Percentiles rank a stretch among this genome's conserved stretches.
These are phyloP conservation scores for Peronospora tabacina DNA, from an alignment of 352 stramenopile species.

Conservation along the genomic window DNA sequence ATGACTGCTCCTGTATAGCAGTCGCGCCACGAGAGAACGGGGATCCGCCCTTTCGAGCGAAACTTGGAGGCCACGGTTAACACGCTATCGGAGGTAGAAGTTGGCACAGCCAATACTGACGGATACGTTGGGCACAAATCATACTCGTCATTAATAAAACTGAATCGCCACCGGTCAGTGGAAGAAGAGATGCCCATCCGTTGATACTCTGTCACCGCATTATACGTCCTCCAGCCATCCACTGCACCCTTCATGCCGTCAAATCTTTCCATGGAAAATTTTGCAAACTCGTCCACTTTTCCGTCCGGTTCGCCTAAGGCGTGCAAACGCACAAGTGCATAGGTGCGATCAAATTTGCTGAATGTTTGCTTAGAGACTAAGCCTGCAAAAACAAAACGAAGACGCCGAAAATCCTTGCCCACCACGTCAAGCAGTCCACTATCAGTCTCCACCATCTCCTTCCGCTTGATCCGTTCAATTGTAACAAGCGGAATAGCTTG, in stretches of 20 bases:
- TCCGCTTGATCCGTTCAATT: constrained; percentile 67
- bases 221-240: constrained; percentile 66
- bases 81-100: constrained; percentile 53
- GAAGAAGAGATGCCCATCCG: constrained; percentile 50
- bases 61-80: constrained; percentile 69
- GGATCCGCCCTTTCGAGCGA: constrained; percentile 76
- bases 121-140: constrained; percentile 73
- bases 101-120: constrained; percentile 59
- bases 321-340: constrained; percentile 49
- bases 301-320: constrained; percentile 46
- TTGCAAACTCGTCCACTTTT: constrained; percentile 54
- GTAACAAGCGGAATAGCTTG: constrained; percentile 62
- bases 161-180: constrained; percentile 63
- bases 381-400: constrained; percentile 69
- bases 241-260: constrained; percentile 25
- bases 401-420: constrained; percentile 73
- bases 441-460: constrained; percentile 69
- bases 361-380: constrained; percentile 76
- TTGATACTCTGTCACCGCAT: constrained; percentile 59
- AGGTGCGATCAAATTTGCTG: constrained; percentile 63
- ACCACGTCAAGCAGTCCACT: constrained; percentile 62
- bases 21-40: constrained; percentile 77
- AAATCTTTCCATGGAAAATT: constrained; percentile 50
- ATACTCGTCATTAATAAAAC: constrained; percentile 58
- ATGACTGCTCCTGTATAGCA: constrained; percentile 65